phyloP scores from a whole-genome alignment of 139 green algal species.

The Chlamydomonas schloesseri region DNA sequence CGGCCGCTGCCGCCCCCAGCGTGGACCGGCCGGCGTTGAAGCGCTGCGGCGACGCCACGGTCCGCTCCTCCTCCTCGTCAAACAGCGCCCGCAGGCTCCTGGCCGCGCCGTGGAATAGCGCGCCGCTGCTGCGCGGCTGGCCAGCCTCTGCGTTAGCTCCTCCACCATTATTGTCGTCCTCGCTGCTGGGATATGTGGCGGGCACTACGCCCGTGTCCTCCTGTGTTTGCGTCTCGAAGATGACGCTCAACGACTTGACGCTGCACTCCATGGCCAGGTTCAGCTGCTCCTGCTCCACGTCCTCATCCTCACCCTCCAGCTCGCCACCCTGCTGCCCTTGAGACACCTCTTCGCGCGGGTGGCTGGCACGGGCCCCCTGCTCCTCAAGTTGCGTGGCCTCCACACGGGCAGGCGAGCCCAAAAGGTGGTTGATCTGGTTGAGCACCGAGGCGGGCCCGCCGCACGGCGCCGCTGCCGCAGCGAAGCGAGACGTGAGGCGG shows the following conservation, averaged over 20 bases:
- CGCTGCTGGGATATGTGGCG: neutral
- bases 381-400: too few relatives aligned
- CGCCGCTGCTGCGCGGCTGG: neutral
- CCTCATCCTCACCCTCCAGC: neutral
- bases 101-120: too few relatives aligned
- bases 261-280: neutral
- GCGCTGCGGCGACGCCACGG: neutral
- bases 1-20: neutral
- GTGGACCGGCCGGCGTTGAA: neutral
- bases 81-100: neutral
- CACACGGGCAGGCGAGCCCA: too few relatives aligned
- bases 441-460: neutral
- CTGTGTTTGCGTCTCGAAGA: conserved; percentile 10
- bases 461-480: too few relatives aligned
- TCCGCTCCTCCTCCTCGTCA: conserved; percentile 18
- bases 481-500: too few relatives aligned
- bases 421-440: too few relatives aligned
- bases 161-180: too few relatives aligned
- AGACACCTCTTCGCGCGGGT: too few relatives aligned
- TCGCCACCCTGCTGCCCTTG: neutral
- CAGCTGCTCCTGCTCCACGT: neutral
- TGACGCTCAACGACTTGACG: conserved; percentile 1
- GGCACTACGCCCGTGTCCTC: neutral
- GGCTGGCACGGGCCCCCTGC: too few relatives aligned
- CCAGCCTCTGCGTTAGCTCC: neutral